Conservation (phyloP, 192 early-diverging fungal species). For the Coemansia sp. region DNA sequence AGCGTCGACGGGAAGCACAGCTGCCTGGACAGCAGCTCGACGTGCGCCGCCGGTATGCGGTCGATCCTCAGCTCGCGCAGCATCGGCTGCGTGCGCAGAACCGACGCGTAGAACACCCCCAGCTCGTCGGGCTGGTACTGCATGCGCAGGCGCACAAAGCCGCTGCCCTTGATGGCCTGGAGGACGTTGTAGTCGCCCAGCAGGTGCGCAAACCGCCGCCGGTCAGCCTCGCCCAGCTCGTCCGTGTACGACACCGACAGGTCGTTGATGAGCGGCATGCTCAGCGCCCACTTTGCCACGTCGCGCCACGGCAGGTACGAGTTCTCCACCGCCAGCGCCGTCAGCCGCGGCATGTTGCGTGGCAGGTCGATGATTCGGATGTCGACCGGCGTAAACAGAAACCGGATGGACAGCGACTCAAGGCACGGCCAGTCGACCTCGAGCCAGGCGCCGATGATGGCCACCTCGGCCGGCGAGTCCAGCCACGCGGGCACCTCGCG, state of each 20-base stretch:
- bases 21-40: constrained; percentile 50
- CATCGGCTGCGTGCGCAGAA: constrained; percentile 47
- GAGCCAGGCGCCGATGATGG: constrained; percentile 54
- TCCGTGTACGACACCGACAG: constrained; percentile 51
- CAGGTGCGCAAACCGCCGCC: constrained; percentile 48
- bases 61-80: constrained; percentile 55
- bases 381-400: constrained; percentile 53
- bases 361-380: constrained; percentile 48
- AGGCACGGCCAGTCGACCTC: constrained; percentile 51
- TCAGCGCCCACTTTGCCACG: constrained; percentile 52
- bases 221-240: constrained; percentile 38
- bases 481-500: constrained; percentile 52
- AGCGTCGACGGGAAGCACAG: constrained; percentile 51
- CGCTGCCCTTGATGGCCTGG: constrained; percentile 37
- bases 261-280: constrained; percentile 32
- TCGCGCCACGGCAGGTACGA: constrained; percentile 57
- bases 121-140: constrained; percentile 58
- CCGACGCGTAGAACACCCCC: constrained; percentile 55
- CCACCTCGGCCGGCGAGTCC: constrained; percentile 55
- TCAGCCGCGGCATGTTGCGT: constrained; percentile 44
- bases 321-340: constrained; percentile 44
- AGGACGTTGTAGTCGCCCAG: constrained; percentile 56
- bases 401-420: constrained; percentile 45
- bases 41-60: constrained; percentile 39
- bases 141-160: constrained; percentile 46